These are phyloP conservation scores for Dothideomycetes sp. DNA, from an alignment of 2,329 filamentous ascomycete genomes.

Conservation along the genomic window DNA sequence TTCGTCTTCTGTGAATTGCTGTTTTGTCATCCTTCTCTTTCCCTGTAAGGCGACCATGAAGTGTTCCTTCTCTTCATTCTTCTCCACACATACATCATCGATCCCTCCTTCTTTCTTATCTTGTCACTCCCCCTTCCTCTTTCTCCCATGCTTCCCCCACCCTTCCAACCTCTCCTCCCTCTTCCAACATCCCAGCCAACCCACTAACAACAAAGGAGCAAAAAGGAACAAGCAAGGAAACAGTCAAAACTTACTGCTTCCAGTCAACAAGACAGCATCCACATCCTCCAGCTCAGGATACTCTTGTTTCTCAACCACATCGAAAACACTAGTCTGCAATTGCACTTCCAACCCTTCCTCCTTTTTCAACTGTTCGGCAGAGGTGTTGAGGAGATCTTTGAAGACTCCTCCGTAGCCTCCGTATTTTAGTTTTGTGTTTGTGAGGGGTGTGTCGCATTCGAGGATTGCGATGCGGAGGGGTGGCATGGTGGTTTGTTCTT, in stretches of 20 bases:
- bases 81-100: background rate
- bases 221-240: background rate
- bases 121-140: background rate
- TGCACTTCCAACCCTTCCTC: slow-evolving; percentile 22
- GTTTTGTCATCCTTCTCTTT: slow-evolving; percentile 2
- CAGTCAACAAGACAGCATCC: slow-evolving; percentile 76
- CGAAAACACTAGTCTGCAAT: slow-evolving; percentile 55
- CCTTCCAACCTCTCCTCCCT: background rate
- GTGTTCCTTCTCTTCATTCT: background rate
- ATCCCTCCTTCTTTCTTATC: background rate
- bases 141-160: background rate
- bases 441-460: slow-evolving; percentile 73
- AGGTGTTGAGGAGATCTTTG: slow-evolving; percentile 41
- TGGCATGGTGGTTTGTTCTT: slow-evolving; percentile 1
- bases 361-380: slow-evolving; percentile 27
- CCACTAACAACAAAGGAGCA: background rate
- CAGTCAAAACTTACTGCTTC: slow-evolving; percentile 33
- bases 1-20: background rate
- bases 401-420: slow-evolving; percentile 61
- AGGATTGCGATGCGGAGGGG: slow-evolving; percentile 71
- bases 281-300: slow-evolving; percentile 67
- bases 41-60: too few relatives aligned
- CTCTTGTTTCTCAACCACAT: slow-evolving; percentile 57
- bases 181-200: slow-evolving; percentile 18
- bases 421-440: slow-evolving; percentile 54